Evolutionary conservation across 23 red algal species (phyloP), one percentile per base, ranked within the genome.

Genomic region (Rhodosorus marinus): DNA sequence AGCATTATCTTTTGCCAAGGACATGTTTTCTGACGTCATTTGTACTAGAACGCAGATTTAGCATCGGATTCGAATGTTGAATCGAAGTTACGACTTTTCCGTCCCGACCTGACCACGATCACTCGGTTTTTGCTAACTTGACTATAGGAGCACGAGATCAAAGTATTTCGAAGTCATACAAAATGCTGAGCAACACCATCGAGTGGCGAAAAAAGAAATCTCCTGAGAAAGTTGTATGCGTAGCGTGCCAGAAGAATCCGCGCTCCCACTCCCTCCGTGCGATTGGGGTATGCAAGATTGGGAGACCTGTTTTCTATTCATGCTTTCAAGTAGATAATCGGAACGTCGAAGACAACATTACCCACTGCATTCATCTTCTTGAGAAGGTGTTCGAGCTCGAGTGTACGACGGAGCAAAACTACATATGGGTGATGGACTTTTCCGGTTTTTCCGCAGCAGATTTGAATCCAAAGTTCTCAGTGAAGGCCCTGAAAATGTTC

Each of bases 381-480:
- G 63, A 68, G 52, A 17, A 27, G 20, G 20, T 27, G 4, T 24
- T 56, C 0, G 52, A 24, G 19, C 17, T 31, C 15, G 52, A 56
- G 29, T 35, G 17, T 6, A 28, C 35, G 31, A 30, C 29, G 57
- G 33, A 8, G 11, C 49, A 66, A 20, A 29, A 51, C 11, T 77
- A 77, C 25, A 43, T 77, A 15, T 77, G 72, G 72, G 59, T 77
- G 2, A n/a, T 77, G 11, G 72, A 77, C 26, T 77, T 77, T 65
- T 59, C 53, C 17, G 72, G 72, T 1, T 77, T 77, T 29, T 24
- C 31, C 26, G 20, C 28, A 8, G 26, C 40, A 0, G 55, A 77
- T 31, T 9, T 77, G 27, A 35, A 51, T 4, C 72, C 72, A 8
- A 50, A 35, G 8, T 49, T 77, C 45, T 59, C 59, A 26, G 52